These are phyloP conservation scores for Penicillium alfredii DNA, from an alignment of 495 filamentous ascomycete genomes.

Conservation along the genomic window DNA sequence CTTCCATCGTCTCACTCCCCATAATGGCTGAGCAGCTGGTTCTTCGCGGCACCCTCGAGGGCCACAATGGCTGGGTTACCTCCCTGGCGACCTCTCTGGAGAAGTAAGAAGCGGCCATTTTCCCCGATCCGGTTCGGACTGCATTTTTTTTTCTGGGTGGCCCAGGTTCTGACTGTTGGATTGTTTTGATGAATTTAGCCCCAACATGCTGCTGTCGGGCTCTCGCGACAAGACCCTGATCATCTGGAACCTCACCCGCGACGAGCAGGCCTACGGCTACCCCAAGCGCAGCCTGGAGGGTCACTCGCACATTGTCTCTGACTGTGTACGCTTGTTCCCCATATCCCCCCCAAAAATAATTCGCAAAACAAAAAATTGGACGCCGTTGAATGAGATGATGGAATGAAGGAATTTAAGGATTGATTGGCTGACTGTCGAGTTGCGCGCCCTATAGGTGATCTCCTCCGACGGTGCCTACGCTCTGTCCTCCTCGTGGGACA, in stretches of 20 bases:
- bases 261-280: constrained; percentile 95
- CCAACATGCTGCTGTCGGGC: constrained; percentile 99
- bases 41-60: constrained; percentile 95
- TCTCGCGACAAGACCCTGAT: constrained; percentile 98
- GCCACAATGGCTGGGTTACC: constrained; percentile 75
- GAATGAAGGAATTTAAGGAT: constrained; percentile 5
- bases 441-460: constrained; percentile 68
- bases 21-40: constrained; percentile 93
- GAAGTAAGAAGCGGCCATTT: constrained; percentile 61
- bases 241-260: constrained; percentile 99
- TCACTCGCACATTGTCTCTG: constrained; percentile 99
- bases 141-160: constrained; percentile 24
- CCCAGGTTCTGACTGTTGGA: constrained; percentile 30
- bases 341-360: constrained; percentile 10
- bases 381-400: constrained; percentile 10
- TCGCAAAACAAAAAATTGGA: constrained; percentile 12
- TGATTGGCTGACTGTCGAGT: constrained; percentile 34
- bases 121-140: constrained; percentile 21
- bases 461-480: constrained; percentile 99
- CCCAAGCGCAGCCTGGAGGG: constrained; percentile 97
- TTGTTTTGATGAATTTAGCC: constrained; percentile 53
- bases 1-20: constrained; percentile 42
- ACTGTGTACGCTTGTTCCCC: constrained; percentile 71
- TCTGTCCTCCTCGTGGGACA: constrained; percentile 98
- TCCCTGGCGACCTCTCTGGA: constrained; percentile 94